Conservation (phyloP, 371 early-diverging fungal species). For the Rhizopus sp. region DNA sequence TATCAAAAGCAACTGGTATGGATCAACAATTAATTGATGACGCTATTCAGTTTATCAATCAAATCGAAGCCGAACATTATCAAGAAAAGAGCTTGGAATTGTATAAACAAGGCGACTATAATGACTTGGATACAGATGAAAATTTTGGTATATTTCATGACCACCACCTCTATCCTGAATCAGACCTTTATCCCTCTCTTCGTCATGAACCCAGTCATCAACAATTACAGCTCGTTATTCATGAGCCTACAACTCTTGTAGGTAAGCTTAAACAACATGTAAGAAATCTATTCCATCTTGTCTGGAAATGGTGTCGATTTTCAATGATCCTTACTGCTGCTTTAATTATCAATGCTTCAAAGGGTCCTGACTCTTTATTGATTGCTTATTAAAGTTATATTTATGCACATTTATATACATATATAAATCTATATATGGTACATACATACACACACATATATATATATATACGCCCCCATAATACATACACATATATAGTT, state of each 20-base stretch:
- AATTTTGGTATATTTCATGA: slow-evolving; percentile 17
- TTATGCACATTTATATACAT: too few relatives aligned
- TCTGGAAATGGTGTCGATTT: slow-evolving; percentile 71
- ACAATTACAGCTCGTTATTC: slow-evolving; percentile 9
- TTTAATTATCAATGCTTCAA: slow-evolving; percentile 57
- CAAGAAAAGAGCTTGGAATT: slow-evolving; percentile 30
- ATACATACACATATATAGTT: background rate
- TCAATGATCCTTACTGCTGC: slow-evolving; percentile 59
- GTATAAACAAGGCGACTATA: slow-evolving; percentile 13
- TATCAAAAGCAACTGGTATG: slow-evolving; percentile 38
- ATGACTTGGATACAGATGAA: slow-evolving; percentile 14
- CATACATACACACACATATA: too few relatives aligned
- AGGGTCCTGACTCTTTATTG: slow-evolving; percentile 56
- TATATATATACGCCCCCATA: background rate
- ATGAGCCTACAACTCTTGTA: slow-evolving; percentile 26
- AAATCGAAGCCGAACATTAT: slow-evolving; percentile 34
- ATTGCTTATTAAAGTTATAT: slow-evolving; percentile 28
- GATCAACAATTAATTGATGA: slow-evolving; percentile 40
- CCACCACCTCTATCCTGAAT: slow-evolving; percentile 7
- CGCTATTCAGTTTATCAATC: slow-evolving; percentile 34
- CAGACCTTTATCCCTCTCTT: slow-evolving; percentile 24
- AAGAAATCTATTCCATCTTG: slow-evolving; percentile 42
- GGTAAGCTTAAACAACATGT: slow-evolving; percentile 36
- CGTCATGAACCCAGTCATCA: slow-evolving; percentile 3
- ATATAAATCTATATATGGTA: background rate